Percentiles rank a stretch among this genome's conserved stretches.
Conservation (phyloP, 257 asterid species). For the Prunella vulgaris region DNA sequence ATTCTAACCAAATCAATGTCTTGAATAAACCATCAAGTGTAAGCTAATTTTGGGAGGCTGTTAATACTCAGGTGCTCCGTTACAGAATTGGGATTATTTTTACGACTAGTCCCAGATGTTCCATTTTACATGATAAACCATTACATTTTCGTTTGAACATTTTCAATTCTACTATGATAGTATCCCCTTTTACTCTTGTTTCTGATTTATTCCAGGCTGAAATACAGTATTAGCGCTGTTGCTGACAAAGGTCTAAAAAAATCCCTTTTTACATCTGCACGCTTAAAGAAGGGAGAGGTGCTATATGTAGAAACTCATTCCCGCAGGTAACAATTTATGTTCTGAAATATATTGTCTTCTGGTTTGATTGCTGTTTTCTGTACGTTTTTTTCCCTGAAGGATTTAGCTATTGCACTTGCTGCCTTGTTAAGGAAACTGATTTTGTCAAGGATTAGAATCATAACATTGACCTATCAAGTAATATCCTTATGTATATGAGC, state of each 20-base stretch:
- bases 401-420: background rate
- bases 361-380: background rate
- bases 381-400: background rate
- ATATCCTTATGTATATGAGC: background rate
- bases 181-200: slow-evolving; percentile 9
- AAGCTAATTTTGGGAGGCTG: background rate
- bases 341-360: background rate
- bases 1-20: background rate
- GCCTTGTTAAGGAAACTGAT: background rate
- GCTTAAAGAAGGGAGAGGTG: slow-evolving; percentile 95
- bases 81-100: background rate
- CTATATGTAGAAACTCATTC: slow-evolving; percentile 79
- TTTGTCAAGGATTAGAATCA: background rate
- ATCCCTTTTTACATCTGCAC: slow-evolving; percentile 82
- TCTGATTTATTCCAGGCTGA: slow-evolving; percentile 58
- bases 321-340: slow-evolving; percentile 48
- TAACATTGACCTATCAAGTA: background rate
- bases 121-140: background rate
- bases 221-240: slow-evolving; percentile 87
- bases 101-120: background rate
- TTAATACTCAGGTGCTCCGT: slow-evolving; percentile 1
- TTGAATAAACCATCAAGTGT: too few species aligned
- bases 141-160: slow-evolving; percentile 1
- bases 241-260: slow-evolving; percentile 91
- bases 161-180: background rate